phyloP scores from a whole-genome alignment of 2,329 filamentous ascomycete species.

The Aureobasidium zeae region DNA sequence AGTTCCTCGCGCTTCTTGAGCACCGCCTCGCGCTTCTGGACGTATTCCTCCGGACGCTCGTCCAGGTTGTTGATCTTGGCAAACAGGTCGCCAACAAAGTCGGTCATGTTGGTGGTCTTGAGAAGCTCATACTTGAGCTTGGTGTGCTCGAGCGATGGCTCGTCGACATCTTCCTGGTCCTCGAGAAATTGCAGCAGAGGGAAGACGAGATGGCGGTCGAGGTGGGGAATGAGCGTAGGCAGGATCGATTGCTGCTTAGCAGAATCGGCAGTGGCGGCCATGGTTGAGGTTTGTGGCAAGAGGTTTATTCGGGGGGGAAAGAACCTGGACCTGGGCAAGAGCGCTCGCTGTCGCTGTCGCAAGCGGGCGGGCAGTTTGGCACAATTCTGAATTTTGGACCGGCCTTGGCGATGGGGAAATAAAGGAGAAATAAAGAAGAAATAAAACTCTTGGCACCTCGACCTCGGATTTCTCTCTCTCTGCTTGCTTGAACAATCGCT shows the following conservation, averaged over 20 bases:
- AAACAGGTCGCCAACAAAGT: slow-evolving; percentile 89
- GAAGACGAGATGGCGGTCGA: slow-evolving; percentile 94
- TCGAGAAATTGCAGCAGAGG: slow-evolving; percentile 88
- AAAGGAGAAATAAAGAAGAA: too few relatives aligned
- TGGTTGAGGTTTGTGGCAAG: too few relatives aligned
- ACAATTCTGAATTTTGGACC: too few relatives aligned
- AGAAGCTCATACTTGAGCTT: slow-evolving; percentile 87
- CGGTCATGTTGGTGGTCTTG: slow-evolving; percentile 97
- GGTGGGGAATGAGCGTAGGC: slow-evolving; percentile 78
- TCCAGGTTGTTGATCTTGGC: slow-evolving; percentile 76
- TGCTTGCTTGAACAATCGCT: too few relatives aligned
- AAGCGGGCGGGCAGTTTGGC: too few relatives aligned
- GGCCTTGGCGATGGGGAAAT: too few relatives aligned
- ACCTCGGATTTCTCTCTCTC: too few relatives aligned
- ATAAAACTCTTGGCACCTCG: too few relatives aligned
- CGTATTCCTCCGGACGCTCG: slow-evolving; percentile 73
- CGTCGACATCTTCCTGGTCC: slow-evolving; percentile 67
- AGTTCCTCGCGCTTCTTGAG: slow-evolving; percentile 72
- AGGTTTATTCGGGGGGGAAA: too few relatives aligned
- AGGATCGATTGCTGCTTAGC: slow-evolving; percentile 70
- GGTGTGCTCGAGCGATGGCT: slow-evolving; percentile 58
- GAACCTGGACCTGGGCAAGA: too few relatives aligned
- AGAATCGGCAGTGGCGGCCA: slow-evolving; percentile 41
- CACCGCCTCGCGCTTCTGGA: slow-evolving; percentile 81
- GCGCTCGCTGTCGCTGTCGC: slow-evolving; percentile 17